Percentiles rank a stretch among this genome's conserved stretches.
These are phyloP conservation scores for Aureobasidium sp. DNA, from an alignment of 2,329 filamentous ascomycete species.

Conservation along the genomic window DNA sequence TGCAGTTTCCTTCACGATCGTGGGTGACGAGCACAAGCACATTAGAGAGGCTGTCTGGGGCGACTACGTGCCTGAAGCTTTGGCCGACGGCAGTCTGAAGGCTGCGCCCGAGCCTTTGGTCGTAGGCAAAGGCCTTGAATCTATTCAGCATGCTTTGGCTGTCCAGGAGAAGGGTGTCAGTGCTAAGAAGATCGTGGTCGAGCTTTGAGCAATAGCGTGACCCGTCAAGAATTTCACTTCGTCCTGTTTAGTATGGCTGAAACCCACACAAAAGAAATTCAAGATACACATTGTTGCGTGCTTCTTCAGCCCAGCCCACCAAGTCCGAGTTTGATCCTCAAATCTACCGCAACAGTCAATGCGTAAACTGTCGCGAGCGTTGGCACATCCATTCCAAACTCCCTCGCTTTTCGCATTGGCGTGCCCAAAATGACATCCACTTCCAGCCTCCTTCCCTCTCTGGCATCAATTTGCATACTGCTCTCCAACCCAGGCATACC, in stretches of 20 bases:
- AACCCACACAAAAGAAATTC: no score
- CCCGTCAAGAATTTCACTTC: no score
- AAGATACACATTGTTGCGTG: no score
- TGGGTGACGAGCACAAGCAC: no score
- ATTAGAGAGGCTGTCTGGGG: neutral
- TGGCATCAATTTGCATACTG: slow-evolving; percentile 42
- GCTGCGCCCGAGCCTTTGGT: slow-evolving; percentile 23
- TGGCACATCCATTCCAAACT: slow-evolving; percentile 35
- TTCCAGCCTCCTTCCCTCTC: slow-evolving; percentile 38
- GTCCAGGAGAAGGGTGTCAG: slow-evolving; percentile 18
- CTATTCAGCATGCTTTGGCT: slow-evolving; percentile 21
- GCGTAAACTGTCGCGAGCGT: slow-evolving; percentile 36
- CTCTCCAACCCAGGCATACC: slow-evolving; percentile 36
- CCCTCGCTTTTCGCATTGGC: slow-evolving; percentile 35
- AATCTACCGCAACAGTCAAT: slow-evolving; percentile 24
- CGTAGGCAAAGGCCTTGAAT: slow-evolving; percentile 21
- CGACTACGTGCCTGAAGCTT: slow-evolving; percentile 26
- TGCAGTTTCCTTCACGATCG: no score
- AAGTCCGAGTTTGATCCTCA: slow-evolving; percentile 18
- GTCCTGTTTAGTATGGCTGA: no score
- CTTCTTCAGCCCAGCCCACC: neutral
- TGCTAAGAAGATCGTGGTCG: slow-evolving; percentile 22
- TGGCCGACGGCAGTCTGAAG: slow-evolving; percentile 29
- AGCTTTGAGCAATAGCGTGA: no score
- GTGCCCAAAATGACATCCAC: slow-evolving; percentile 42